These are phyloP conservation scores for Gautieria morchelliformis DNA, from an alignment of 768 basidiomycete genomes.

Conservation along the genomic window DNA sequence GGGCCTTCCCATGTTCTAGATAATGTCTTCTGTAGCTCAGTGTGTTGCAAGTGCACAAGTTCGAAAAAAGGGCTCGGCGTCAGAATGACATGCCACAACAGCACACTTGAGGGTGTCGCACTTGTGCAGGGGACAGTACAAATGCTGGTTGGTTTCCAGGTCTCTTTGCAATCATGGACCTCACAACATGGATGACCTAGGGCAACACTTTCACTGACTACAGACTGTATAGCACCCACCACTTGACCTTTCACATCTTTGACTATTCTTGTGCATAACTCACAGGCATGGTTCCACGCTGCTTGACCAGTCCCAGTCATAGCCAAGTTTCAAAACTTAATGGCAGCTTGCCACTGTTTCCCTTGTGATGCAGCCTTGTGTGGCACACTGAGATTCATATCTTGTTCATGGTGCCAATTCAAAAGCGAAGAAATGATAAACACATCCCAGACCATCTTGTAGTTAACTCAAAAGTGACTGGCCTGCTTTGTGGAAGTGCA, in stretches of 20 bases:
- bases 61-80: neutral
- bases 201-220: constrained; percentile 24
- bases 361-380: constrained; percentile 14
- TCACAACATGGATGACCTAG: constrained; percentile 25
- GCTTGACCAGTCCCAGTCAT: constrained; percentile 22
- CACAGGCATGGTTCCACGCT: constrained; percentile 23
- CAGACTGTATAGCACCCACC: constrained; percentile 11
- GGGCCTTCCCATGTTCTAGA: constrained; percentile 3
- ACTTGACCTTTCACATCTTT: constrained; percentile 8
- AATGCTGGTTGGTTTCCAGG: constrained; percentile 9
- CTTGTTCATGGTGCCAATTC: constrained; percentile 13
- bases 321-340: constrained; percentile 17
- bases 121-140: no score
- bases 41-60: no score
- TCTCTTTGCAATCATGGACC: constrained; percentile 20
- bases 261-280: constrained; percentile 17
- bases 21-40: no score
- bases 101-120: constrained; percentile 10
- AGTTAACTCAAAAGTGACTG: no score
- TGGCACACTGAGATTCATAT: constrained; percentile 10
- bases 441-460: constrained; percentile 19
- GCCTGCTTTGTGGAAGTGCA: no score
- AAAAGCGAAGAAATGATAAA: constrained; percentile 18
- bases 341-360: constrained; percentile 13
- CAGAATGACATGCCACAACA: constrained; percentile 14